Evolutionary conservation across 2,329 filamentous ascomycete species (phyloP), one percentile per base, ranked within the genome.

Genomic region (Chalara sp.): DNA sequence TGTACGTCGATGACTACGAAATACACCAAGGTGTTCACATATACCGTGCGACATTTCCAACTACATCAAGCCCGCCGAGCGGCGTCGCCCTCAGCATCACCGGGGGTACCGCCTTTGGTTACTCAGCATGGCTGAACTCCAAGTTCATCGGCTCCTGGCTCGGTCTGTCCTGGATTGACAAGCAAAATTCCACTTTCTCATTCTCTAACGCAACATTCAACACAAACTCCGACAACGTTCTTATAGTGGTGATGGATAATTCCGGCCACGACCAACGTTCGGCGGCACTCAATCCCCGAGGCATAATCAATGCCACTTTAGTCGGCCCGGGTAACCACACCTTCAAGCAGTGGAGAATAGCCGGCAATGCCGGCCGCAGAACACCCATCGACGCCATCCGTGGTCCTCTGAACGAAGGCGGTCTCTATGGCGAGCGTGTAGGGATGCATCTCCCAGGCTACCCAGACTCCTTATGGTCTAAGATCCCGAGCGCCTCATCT

Each of bases 381-480:
- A 72, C 52, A 64, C 74, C 76, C 53, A 68, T 79, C 32, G 76
- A 80, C 56, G 65, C 76, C 1, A 64, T 82, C 2, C 74, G 79
- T 1, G 77, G 78, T 0, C 70, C 74, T 0, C 67, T 76, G 29
- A 79, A 79, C 50, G 80, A 83, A 61, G 80, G 79, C 21, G 78
- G 80, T 1, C 70, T 83, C 4, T 74, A 72, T 41, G 75, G 75
- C 1, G 80, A 83, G 60, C 73, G 80, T 8, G 65, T 80, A 0
- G 80, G 80, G 11, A 76, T 75, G 71, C 77, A 81, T 56, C 70
- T 83, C 1, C 78, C 79, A 0, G 77, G 72, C 3, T 82, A 75
- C 54, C 69, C 78, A 7, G 73, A 74, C 54, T 61, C 67, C 12
- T 58, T 64, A 7, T 79, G 76, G 76, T 52, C 60, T 12, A 53